Evolutionary conservation across 371 early-diverging fungal genomes (phyloP).

Genomic region (Mucor plumbeus): DNA sequence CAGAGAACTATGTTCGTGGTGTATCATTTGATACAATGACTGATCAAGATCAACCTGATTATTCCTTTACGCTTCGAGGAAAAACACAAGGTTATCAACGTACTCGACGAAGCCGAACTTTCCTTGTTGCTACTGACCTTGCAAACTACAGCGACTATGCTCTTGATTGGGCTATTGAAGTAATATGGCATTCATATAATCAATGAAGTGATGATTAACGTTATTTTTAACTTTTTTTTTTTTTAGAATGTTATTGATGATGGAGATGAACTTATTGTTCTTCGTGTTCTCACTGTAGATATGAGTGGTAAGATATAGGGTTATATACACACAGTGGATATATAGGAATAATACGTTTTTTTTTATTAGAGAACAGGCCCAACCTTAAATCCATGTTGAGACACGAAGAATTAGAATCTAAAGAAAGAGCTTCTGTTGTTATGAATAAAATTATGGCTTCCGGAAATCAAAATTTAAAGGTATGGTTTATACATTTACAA

Average conservation of each 20-base stretch:
- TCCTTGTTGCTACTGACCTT: conserved; percentile 65
- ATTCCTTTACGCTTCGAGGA: conserved; percentile 61
- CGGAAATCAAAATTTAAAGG: conserved; percentile 39
- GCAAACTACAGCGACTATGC: conserved; percentile 68
- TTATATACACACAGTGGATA: background rate
- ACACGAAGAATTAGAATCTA: conserved; percentile 55
- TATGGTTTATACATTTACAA: background rate
- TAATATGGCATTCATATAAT: background rate
- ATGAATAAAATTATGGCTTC: conserved; percentile 53
- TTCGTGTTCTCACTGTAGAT: conserved; percentile 54
- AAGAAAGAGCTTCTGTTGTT: conserved; percentile 54
- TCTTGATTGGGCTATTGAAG: conserved; percentile 61
- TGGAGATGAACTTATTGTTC: conserved; percentile 63
- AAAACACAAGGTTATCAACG: conserved; percentile 60
- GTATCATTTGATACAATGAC: conserved; percentile 68
- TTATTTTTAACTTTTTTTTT: background rate
- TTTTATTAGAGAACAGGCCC: conserved; percentile 26
- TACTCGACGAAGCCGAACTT: conserved; percentile 55
- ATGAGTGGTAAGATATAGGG: conserved; percentile 36
- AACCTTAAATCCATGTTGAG: conserved; percentile 49
- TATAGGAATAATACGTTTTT: background rate
- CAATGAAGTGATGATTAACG: background rate
- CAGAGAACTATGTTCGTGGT: conserved; percentile 54
- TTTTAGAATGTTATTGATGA: conserved; percentile 60
- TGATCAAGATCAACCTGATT: conserved; percentile 57